These are phyloP conservation scores for Nothopassalora personata DNA, from an alignment of 2,329 filamentous ascomycete species.

Conservation along the genomic window DNA sequence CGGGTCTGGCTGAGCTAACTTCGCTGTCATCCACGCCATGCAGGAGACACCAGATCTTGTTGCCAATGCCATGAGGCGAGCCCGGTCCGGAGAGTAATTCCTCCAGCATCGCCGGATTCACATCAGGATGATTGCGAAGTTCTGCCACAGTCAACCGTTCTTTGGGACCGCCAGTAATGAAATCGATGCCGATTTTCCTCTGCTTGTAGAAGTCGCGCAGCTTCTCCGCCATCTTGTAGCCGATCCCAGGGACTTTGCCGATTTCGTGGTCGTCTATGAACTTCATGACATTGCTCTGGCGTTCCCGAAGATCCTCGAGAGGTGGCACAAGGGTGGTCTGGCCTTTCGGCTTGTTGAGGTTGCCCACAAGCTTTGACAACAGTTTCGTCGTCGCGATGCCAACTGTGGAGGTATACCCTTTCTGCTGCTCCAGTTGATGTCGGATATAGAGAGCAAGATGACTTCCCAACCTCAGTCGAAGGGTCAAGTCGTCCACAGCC, in stretches of 20 bases:
- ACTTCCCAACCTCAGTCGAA: slow-evolving; percentile 69
- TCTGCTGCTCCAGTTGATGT: slow-evolving; percentile 63
- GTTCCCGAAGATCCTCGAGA: background rate
- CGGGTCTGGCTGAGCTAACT: slow-evolving; percentile 63
- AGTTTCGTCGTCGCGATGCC: slow-evolving; percentile 85
- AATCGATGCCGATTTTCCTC: slow-evolving; percentile 39
- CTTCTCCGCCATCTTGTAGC: slow-evolving; percentile 68
- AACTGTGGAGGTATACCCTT: slow-evolving; percentile 80
- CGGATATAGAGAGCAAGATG: slow-evolving; percentile 75
- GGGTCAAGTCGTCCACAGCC: slow-evolving; percentile 21
- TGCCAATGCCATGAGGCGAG: slow-evolving; percentile 64
- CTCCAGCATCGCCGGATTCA: slow-evolving; percentile 62
- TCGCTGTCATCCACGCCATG: slow-evolving; percentile 74
- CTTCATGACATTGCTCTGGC: slow-evolving; percentile 49
- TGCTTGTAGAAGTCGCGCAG: slow-evolving; percentile 58
- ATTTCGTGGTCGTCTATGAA: slow-evolving; percentile 76
- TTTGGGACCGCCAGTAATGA: slow-evolving; percentile 47
- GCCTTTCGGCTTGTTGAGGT: slow-evolving; percentile 75
- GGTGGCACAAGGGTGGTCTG: slow-evolving; percentile 79
- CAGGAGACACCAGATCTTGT: slow-evolving; percentile 69
- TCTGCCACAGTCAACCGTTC: slow-evolving; percentile 60
- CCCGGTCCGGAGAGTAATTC: slow-evolving; percentile 65
- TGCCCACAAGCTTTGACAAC: slow-evolving; percentile 78
- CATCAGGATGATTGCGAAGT: slow-evolving; percentile 57
- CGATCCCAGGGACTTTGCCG: slow-evolving; percentile 78